A percentile compares a stretch with the other conserved stretches of the same genome.
Conservation (phyloP, 2,329 filamentous ascomycete species). For the Xylariaceae sp. region DNA sequence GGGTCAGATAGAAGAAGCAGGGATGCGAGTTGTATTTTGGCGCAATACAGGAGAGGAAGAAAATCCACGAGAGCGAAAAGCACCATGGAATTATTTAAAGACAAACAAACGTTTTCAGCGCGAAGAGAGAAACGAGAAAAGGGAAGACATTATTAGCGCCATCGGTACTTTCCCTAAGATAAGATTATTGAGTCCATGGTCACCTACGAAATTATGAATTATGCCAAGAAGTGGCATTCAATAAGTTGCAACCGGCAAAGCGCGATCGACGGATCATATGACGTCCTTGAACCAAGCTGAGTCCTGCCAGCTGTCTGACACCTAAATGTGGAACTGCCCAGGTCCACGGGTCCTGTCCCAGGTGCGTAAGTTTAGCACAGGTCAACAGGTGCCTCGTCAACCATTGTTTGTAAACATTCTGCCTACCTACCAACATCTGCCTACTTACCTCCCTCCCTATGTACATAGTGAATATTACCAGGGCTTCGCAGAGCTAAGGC, state of each 20-base stretch:
- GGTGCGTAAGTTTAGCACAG: too few relatives aligned
- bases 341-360: too few relatives aligned
- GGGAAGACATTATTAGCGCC: not conserved
- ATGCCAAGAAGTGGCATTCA: slow-evolving; percentile 2
- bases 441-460: too few relatives aligned
- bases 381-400: too few relatives aligned
- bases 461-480: too few relatives aligned
- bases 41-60: not conserved
- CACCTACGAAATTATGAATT: slow-evolving; percentile 2
- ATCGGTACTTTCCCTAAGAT: slow-evolving; percentile 9
- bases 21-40: slow-evolving; percentile 1
- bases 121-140: too few relatives aligned
- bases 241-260: not conserved
- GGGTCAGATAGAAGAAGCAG: slow-evolving; percentile 8
- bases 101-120: not conserved
- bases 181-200: not conserved
- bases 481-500: not conserved
- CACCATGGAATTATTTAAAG: not conserved
- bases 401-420: too few relatives aligned
- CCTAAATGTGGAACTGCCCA: too few relatives aligned
- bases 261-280: not conserved
- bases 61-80: not conserved
- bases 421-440: too few relatives aligned
- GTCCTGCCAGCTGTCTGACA: too few relatives aligned
- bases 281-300: slow-evolving; percentile 13